Conservation (phyloP, 139 green algal species). For the Closterium sp. region DNA sequence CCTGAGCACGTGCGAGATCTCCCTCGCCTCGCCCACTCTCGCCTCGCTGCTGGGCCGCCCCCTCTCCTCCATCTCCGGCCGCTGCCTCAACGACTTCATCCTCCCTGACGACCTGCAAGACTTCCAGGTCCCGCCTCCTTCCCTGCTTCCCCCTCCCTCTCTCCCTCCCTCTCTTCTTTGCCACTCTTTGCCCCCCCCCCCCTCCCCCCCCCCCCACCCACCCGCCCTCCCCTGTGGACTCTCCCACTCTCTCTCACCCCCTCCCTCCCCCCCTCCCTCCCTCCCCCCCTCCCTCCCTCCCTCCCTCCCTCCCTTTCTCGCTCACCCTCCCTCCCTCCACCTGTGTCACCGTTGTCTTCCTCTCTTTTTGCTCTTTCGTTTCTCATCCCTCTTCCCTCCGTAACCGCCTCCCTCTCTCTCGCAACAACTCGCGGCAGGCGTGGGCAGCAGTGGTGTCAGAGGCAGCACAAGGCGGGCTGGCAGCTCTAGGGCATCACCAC, state of each 20-base stretch:
- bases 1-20: background rate
- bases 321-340: background rate
- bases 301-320: background rate
- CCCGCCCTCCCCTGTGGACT: background rate
- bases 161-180: background rate
- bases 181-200: no score
- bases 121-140: background rate
- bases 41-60: background rate
- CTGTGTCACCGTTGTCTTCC: no score
- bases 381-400: background rate
- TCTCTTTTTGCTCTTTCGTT: no score
- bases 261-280: background rate
- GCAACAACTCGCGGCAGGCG: background rate
- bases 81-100: background rate
- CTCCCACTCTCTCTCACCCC: background rate
- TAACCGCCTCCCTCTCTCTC: background rate
- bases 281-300: background rate
- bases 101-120: conserved; percentile 1
- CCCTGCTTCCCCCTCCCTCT: background rate
- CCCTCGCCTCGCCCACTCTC: background rate
- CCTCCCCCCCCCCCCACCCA: background rate
- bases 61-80: background rate
- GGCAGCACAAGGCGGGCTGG: background rate
- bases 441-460: background rate
- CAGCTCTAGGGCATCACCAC: background rate